A percentile compares a stretch with the other conserved stretches of the same genome.
phyloP scores from a whole-genome alignment of 2,329 filamentous ascomycete genomes.

The Monosporascus ibericus region DNA sequence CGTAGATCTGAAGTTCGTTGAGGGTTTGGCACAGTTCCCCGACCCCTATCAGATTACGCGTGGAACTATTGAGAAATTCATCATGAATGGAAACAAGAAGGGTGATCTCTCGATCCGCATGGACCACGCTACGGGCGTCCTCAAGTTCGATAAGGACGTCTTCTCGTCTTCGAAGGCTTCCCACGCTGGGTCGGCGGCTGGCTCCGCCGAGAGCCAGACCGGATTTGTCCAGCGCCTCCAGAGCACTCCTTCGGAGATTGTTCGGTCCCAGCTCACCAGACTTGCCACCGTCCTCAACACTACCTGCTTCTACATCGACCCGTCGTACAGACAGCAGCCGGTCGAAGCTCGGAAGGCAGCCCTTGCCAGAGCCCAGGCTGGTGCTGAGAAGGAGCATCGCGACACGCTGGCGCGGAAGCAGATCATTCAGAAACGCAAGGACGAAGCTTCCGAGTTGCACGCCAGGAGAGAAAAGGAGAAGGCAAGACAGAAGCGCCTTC shows the following conservation, averaged over 20 bases:
- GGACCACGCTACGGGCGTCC: conserved; percentile 88
- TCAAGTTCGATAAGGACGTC: conserved; percentile 96
- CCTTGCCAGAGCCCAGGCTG: conserved; percentile 73
- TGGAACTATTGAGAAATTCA: conserved; percentile 97
- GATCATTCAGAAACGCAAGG: conserved; percentile 94
- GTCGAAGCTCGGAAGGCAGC: conserved; percentile 74
- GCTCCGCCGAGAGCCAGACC: conserved; percentile 80
- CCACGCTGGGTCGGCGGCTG: conserved; percentile 75
- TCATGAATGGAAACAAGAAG: conserved; percentile 99
- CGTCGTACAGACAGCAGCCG: conserved; percentile 77
- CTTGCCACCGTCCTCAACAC: conserved; percentile 87
- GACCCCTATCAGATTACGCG: conserved; percentile 91
- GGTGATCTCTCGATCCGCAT: conserved; percentile 94
- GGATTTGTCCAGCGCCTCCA: conserved; percentile 90
- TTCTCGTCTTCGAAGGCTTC: conserved; percentile 95
- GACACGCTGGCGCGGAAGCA: conserved; percentile 82
- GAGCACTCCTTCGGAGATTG: conserved; percentile 96
- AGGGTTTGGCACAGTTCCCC: conserved; percentile 90
- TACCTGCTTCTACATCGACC: conserved; percentile 93
- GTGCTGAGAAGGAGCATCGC: conserved; percentile 85
- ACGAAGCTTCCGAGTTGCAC: conserved; percentile 82
- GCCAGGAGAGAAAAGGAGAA: conserved; percentile 90
- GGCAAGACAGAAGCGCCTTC: conserved; percentile 77
- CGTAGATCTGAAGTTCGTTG: conserved; percentile 88
- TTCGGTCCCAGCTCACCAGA: conserved; percentile 87